Evolutionary conservation across 192 early-diverging fungal genomes (phyloP).

Genomic region (Linderina pennispora): DNA sequence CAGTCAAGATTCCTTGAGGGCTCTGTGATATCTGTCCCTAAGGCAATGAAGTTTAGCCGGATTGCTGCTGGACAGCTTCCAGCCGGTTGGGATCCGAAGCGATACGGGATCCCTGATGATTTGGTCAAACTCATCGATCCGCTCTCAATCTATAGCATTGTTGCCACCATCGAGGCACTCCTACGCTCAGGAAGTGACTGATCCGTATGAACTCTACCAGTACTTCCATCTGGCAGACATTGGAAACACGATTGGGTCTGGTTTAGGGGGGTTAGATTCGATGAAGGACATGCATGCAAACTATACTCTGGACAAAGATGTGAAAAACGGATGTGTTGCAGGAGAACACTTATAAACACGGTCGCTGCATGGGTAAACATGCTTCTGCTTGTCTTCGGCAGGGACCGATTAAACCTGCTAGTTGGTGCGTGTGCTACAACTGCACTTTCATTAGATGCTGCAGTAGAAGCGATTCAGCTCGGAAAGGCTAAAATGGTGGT

Average conservation of each 20-base stretch:
- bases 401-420: constrained; percentile 9
- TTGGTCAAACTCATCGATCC: constrained; percentile 82
- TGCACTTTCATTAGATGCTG: constrained; percentile 80
- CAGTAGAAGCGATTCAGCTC: constrained; percentile 71
- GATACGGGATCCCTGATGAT: constrained; percentile 84
- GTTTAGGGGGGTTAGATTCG: constrained; percentile 76
- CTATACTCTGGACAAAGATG: constrained; percentile 66
- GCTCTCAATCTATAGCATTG: constrained; percentile 73
- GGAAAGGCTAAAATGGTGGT: constrained; percentile 85
- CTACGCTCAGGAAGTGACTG: constrained; percentile 79
- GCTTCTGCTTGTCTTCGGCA: constrained; percentile 64
- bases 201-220: constrained; percentile 91
- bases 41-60: constrained; percentile 81
- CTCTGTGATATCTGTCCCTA: constrained; percentile 75
- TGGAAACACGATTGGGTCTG: constrained; percentile 81
- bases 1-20: constrained; percentile 74
- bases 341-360: constrained; percentile 92
- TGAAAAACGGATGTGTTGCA: constrained; percentile 85
- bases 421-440: constrained; percentile 87
- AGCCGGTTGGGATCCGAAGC: constrained; percentile 80
- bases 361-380: constrained; percentile 92
- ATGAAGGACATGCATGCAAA: constrained; percentile 67
- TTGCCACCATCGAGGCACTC: constrained; percentile 82
- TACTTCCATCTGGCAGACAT: constrained; percentile 88
- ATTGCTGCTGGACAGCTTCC: constrained; percentile 79